phyloP scores from a whole-genome alignment of 139 green algal genomes.

The Choricystis sp. region DNA sequence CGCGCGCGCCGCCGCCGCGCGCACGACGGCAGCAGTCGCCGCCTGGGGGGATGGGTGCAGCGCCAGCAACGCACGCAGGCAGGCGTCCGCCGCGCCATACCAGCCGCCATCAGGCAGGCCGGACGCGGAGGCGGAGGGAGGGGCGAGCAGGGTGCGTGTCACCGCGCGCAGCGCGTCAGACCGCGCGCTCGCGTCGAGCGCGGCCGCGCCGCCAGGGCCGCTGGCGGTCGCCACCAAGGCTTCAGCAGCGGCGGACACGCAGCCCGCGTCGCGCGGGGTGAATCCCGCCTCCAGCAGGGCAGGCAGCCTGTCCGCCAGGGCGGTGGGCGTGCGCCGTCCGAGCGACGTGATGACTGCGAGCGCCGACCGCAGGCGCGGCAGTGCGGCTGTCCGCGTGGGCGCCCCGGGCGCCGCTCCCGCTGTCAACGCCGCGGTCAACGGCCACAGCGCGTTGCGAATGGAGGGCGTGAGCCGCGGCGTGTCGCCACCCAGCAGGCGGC shows the following conservation, averaged over 20 bases:
- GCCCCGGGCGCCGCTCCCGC: neutral
- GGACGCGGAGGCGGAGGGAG: neutral
- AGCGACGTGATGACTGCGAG: conserved; percentile 48
- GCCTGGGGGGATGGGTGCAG: conserved; percentile 57
- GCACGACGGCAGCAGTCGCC: conserved; percentile 28
- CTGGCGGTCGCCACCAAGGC: conserved; percentile 21
- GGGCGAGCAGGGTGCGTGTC: conserved; percentile 15
- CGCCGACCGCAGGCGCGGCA: conserved; percentile 20
- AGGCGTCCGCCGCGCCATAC: conserved; percentile 57
- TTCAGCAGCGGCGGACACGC: conserved; percentile 12
- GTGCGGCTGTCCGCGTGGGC: conserved; percentile 1
- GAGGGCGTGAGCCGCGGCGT: conserved; percentile 17
- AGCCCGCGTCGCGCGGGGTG: neutral
- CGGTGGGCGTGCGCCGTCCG: conserved; percentile 17
- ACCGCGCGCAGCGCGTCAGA: conserved; percentile 6
- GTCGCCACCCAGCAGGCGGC: conserved; percentile 15
- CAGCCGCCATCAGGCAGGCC: conserved; percentile 30
- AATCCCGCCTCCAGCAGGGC: conserved; percentile 27
- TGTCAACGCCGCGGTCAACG: conserved; percentile 3
- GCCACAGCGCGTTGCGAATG: conserved; percentile 21
- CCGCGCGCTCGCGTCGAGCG: conserved; percentile 3
- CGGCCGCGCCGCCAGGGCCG: conserved; percentile 28
- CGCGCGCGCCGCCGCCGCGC: conserved; percentile 15
- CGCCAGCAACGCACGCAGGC: conserved; percentile 53
- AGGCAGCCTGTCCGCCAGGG: conserved; percentile 20